Evolutionary conservation across 106 monocot species (phyloP).

Genomic region (Iris macrosiphon): DNA sequence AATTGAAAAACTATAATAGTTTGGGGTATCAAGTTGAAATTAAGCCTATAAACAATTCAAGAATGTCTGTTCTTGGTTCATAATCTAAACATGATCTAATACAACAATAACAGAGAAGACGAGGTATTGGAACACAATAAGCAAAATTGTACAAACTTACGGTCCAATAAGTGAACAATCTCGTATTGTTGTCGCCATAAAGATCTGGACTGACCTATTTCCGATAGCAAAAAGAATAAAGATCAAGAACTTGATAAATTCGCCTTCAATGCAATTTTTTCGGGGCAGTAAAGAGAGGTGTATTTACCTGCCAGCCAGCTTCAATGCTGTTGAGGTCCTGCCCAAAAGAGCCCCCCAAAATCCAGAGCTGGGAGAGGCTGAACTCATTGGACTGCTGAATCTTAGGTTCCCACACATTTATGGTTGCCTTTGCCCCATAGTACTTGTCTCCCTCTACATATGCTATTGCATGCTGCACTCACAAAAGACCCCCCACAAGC

Average conservation of each 20-base stretch:
- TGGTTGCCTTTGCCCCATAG: conserved; percentile 86
- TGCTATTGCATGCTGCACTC: conserved; percentile 75
- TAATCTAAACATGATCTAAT: too few species aligned
- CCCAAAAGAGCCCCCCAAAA: conserved; percentile 75
- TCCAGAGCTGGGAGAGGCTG: conserved; percentile 88
- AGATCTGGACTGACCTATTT: conserved; percentile 76
- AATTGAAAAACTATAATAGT: too few species aligned
- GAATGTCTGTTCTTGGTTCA: too few species aligned
- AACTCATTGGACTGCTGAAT: conserved; percentile 87
- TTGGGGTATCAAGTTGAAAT: too few species aligned
- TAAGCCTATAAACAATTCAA: too few species aligned
- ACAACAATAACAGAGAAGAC: too few species aligned
- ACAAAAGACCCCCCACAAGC: conserved; percentile 8
- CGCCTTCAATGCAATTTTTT: neutral
- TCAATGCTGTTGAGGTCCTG: conserved; percentile 87
- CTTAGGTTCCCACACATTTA: conserved; percentile 89
- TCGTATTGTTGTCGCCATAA: conserved; percentile 75
- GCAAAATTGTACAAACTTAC: conserved; percentile 27
- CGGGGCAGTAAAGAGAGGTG: too few species aligned
- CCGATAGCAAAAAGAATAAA: too few species aligned
- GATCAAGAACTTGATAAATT: too few species aligned
- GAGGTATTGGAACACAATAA: neutral
- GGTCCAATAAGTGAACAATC: conserved; percentile 86
- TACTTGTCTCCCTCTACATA: conserved; percentile 87
- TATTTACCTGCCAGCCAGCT: conserved; percentile 81